Evolutionary conservation across 2,329 filamentous ascomycete species (phyloP).

Genomic region (Fusarium robinianum): DNA sequence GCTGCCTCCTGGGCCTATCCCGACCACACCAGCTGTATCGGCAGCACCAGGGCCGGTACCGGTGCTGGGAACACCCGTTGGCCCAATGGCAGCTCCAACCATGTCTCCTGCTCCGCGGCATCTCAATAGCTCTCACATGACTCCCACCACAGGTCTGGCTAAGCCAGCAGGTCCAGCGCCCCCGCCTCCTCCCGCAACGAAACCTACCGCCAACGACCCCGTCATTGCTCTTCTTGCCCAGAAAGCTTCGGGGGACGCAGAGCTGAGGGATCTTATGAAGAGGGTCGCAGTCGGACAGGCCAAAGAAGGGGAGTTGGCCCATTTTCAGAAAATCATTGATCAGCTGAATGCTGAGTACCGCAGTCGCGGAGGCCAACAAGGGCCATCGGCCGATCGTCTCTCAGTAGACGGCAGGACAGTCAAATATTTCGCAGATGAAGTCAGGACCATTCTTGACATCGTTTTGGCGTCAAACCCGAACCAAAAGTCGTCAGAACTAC

Average conservation of each 20-base stretch:
- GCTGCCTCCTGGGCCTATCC: conserved; percentile 12
- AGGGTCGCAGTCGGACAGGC: conserved; percentile 78
- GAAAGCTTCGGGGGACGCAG: conserved; percentile 71
- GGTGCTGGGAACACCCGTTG: conserved; percentile 37
- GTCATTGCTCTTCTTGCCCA: conserved; percentile 81
- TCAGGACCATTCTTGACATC: conserved; percentile 61
- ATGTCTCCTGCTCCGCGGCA: conserved; percentile 35
- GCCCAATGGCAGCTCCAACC: conserved; percentile 26
- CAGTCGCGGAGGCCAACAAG: conserved; percentile 54
- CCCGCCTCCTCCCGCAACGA: conserved; percentile 25
- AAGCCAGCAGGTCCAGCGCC: conserved; percentile 25
- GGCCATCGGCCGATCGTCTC: conserved; percentile 59
- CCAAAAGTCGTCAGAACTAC: conserved; percentile 58
- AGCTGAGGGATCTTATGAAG: conserved; percentile 80
- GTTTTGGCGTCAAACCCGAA: conserved; percentile 62
- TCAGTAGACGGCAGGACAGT: conserved; percentile 60
- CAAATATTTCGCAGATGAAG: conserved; percentile 64
- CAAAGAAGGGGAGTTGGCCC: conserved; percentile 69
- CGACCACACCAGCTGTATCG: conserved; percentile 21
- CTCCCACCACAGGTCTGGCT: conserved; percentile 20
- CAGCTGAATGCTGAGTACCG: conserved; percentile 69
- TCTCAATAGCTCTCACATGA: conserved; percentile 19
- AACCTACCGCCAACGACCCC: conserved; percentile 60
- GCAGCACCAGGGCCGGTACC: conserved; percentile 31
- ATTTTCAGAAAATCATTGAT: conserved; percentile 81